A percentile compares a stretch with the other conserved stretches of the same genome.
phyloP scores from a whole-genome alignment of 108 stramenopile species.

The Pseudonitzschia pungens region DNA sequence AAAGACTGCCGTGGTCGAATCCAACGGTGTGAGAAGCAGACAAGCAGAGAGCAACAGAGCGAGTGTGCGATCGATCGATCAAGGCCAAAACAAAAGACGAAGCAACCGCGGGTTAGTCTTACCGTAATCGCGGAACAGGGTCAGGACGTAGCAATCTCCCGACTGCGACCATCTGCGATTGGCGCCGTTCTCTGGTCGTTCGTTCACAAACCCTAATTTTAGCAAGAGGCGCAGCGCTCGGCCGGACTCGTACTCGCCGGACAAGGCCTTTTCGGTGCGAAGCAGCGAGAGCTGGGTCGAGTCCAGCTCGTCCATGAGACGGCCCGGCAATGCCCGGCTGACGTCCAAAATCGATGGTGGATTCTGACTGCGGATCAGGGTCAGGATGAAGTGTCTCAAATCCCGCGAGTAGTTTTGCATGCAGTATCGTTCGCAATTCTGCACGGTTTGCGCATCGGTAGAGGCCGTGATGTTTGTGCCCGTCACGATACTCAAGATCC shows the following conservation, averaged over 20 bases:
- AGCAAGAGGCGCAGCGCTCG: slow-evolving; percentile 79
- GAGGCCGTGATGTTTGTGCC: slow-evolving; percentile 62
- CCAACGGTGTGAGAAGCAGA: neutral
- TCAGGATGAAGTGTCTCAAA: slow-evolving; percentile 62
- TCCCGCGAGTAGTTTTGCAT: slow-evolving; percentile 79
- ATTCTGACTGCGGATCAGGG: slow-evolving; percentile 52
- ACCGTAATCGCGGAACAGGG: slow-evolving; percentile 92
- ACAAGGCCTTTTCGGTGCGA: slow-evolving; percentile 57
- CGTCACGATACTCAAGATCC: slow-evolving; percentile 81
- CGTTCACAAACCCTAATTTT: slow-evolving; percentile 89
- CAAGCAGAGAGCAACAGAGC: neutral
- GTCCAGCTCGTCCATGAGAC: slow-evolving; percentile 69
- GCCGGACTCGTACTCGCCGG: slow-evolving; percentile 86
- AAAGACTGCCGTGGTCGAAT: slow-evolving; percentile 46
- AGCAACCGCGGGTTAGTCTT: slow-evolving; percentile 19
- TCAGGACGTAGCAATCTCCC: slow-evolving; percentile 87
- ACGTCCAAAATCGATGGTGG: slow-evolving; percentile 64
- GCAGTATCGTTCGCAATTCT: slow-evolving; percentile 56
- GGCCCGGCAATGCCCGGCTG: slow-evolving; percentile 49
- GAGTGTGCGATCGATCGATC: neutral
- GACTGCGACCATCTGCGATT: slow-evolving; percentile 88
- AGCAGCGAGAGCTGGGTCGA: slow-evolving; percentile 48
- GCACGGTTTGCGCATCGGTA: slow-evolving; percentile 37
- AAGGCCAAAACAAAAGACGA: too few species aligned
- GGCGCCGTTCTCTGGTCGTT: slow-evolving; percentile 89